Conservation (phyloP, 129 eudicot species). For the Saposhnikovia divaricata region DNA sequence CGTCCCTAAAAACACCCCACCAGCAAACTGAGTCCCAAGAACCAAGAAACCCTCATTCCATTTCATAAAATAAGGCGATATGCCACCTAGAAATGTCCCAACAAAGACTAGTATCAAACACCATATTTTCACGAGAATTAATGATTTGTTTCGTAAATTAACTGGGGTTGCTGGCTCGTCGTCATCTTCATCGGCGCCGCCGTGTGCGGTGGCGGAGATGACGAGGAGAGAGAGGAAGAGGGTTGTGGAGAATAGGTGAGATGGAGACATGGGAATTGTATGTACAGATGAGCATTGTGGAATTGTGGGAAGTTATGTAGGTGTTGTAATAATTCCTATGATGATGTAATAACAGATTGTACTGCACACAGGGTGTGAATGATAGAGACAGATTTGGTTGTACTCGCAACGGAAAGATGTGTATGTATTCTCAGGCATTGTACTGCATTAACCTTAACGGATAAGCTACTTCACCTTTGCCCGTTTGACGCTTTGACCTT, state of each 20-base stretch:
- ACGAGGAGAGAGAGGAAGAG: slow-evolving; percentile 33
- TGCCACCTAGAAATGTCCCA: slow-evolving; percentile 65
- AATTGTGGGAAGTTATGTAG: background rate
- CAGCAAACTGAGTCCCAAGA: slow-evolving; percentile 84
- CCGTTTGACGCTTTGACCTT: background rate
- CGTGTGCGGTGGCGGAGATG: slow-evolving; percentile 48
- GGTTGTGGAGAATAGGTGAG: background rate
- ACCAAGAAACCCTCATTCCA: slow-evolving; percentile 83
- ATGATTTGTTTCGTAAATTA: slow-evolving; percentile 39
- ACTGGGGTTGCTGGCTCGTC: slow-evolving; percentile 13
- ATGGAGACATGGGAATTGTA: slow-evolving; percentile 21
- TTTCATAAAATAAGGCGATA: slow-evolving; percentile 68
- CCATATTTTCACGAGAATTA: slow-evolving; percentile 68
- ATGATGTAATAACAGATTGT: slow-evolving; percentile 6
- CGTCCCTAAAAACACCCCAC: slow-evolving; percentile 81
- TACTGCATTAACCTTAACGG: background rate
- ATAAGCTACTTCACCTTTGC: background rate
- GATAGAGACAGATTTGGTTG: background rate
- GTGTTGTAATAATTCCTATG: background rate
- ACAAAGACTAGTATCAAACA: slow-evolving; percentile 59
- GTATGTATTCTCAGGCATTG: background rate
- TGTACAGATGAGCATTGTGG: background rate
- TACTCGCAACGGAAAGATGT: background rate
- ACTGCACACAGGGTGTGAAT: background rate
- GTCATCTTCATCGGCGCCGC: slow-evolving; percentile 23